Conservation (phyloP, 169 alveolate species). For the Neospora caninum region DNA sequence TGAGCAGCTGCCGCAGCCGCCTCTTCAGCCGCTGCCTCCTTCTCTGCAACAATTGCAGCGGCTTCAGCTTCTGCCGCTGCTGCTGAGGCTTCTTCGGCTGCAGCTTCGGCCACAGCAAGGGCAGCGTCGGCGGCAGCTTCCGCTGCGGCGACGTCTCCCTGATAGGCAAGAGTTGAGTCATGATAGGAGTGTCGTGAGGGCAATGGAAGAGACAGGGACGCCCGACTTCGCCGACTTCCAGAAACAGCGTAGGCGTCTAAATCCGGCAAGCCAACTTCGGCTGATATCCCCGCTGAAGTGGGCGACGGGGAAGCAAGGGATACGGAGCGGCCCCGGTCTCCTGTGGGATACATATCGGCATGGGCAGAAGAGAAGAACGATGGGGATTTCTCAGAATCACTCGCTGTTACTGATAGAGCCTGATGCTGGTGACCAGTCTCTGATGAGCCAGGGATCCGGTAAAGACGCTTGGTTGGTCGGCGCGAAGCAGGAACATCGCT, state of each 20-base stretch:
- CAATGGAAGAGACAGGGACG: neutral
- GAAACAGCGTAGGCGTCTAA: neutral
- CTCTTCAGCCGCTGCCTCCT: neutral
- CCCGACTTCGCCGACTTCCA: neutral
- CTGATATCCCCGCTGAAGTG: neutral
- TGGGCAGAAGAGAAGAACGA: neutral
- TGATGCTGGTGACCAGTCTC: neutral
- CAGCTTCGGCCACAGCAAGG: slow-evolving; percentile 10
- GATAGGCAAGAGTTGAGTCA: neutral
- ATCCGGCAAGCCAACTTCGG: neutral
- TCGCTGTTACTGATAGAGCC: neutral
- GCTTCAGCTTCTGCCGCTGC: slow-evolving; percentile 40
- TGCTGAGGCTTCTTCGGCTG: neutral
- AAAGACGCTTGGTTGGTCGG: neutral
- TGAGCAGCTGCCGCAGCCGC: slow-evolving; percentile 16
- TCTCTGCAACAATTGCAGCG: neutral
- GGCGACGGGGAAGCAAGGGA: neutral
- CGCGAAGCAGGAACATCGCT: neutral
- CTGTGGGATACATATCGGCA: neutral
- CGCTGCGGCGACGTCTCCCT: neutral
- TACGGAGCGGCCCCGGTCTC: neutral
- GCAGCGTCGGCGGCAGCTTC: slow-evolving; percentile 29
- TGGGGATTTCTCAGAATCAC: neutral
- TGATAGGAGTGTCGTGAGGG: neutral
- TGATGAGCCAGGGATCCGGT: neutral